Evolutionary conservation across 1,139 yeast genomes (phyloP).

Genomic region (Kurtzmaniella quercitrusa): DNA sequence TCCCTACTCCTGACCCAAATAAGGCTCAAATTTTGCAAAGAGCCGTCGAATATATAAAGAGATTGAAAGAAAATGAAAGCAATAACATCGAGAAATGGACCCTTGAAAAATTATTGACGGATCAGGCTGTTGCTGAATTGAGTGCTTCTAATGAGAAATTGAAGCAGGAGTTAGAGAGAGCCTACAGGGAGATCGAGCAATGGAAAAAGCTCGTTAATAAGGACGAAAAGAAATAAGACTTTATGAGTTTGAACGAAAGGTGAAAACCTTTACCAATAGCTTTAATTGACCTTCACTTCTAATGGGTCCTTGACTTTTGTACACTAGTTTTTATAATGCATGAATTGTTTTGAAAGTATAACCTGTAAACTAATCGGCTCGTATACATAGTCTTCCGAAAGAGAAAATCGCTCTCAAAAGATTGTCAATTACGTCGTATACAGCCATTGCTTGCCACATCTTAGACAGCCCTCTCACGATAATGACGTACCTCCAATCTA

Average conservation of each 20-base stretch:
- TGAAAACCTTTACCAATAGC: no score
- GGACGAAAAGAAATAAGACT: conserved; percentile 16
- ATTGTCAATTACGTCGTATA: no score
- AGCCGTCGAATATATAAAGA: conserved; percentile 84
- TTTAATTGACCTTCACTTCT: no score
- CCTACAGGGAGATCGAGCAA: conserved; percentile 88
- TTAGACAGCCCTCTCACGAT: not conserved
- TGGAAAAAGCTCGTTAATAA: conserved; percentile 55
- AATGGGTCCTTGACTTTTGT: not conserved
- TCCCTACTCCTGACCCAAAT: conserved; percentile 88
- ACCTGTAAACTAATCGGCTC: no score
- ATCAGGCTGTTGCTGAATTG: conserved; percentile 83
- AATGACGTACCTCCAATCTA: not conserved
- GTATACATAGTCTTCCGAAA: no score
- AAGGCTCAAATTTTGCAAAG: conserved; percentile 86
- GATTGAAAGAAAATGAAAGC: conserved; percentile 84
- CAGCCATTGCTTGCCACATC: no score
- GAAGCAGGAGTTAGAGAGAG: conserved; percentile 76
- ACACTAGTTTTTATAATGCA: not conserved
- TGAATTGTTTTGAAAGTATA: not conserved
- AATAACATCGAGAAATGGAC: conserved; percentile 92
- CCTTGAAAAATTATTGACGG: conserved; percentile 82
- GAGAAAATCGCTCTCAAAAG: no score
- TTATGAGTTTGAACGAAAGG: not conserved
- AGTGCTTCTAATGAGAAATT: conserved; percentile 74